Evolutionary conservation across 2,329 filamentous ascomycete genomes (phyloP).

Genomic region (Colletotrichum aenigma): DNA sequence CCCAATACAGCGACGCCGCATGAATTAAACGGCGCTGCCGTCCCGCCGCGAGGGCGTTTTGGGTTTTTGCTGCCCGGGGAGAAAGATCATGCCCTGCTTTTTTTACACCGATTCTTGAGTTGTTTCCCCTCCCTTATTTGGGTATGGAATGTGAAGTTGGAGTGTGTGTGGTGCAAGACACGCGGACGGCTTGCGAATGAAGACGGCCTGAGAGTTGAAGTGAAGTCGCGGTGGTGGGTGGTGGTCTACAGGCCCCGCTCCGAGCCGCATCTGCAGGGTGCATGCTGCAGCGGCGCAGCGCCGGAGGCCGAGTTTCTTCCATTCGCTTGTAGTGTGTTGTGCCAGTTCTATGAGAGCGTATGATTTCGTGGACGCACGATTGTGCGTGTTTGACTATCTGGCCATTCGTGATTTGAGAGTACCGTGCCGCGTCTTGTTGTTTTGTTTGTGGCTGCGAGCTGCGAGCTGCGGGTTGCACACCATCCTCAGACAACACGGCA

Average conservation of each 20-base stretch:
- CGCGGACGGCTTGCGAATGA: not conserved
- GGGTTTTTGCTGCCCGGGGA: not conserved
- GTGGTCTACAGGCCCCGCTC: not conserved
- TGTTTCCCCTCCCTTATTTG: not conserved
- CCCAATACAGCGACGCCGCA: not conserved
- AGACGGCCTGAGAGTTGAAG: not conserved
- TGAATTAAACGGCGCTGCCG: not conserved
- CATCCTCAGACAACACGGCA: not conserved
- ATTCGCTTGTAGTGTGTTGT: not conserved
- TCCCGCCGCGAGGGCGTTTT: not conserved
- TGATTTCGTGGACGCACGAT: not conserved
- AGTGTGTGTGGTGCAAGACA: not conserved
- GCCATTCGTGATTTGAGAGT: not conserved
- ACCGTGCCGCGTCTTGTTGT: not conserved
- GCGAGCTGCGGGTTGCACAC: not conserved
- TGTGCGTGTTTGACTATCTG: not conserved
- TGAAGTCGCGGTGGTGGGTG: not conserved
- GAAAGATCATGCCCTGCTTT: not conserved
- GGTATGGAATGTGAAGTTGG: fast-evolving
- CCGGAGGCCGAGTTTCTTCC: not conserved
- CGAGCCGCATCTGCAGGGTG: not conserved
- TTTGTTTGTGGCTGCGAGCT: not conserved
- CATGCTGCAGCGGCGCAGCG: not conserved
- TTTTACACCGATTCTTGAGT: too few species aligned
- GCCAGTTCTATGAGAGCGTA: fast-evolving